phyloP scores from a whole-genome alignment of 2,329 filamentous ascomycete genomes.

The Penicillium sp. region DNA sequence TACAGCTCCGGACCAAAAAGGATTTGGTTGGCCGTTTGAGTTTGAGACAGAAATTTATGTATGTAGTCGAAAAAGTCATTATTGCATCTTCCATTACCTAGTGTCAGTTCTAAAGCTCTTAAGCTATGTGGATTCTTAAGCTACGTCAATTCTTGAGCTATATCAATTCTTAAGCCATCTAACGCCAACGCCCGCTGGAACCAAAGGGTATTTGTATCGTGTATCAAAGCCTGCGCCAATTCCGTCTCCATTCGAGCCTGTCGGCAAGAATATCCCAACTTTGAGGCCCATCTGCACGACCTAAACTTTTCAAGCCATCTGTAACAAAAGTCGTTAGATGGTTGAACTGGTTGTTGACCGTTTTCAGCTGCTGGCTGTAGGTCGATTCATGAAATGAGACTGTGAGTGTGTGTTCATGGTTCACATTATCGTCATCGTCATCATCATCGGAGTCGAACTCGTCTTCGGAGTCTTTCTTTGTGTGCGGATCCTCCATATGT shows the following conservation, averaged over 20 bases:
- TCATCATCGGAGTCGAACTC: constrained; percentile 23
- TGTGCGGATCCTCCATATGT: not conserved
- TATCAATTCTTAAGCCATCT: not conserved
- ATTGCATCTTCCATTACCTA: not conserved
- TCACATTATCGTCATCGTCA: constrained; percentile 16
- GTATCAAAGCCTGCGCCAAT: not conserved
- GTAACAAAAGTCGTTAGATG: constrained; percentile 66
- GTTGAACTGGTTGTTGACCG: constrained; percentile 62
- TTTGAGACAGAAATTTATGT: not conserved
- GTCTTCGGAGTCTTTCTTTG: not conserved
- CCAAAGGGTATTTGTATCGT: constrained; percentile 1
- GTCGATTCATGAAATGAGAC: constrained; percentile 39
- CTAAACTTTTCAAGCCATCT: constrained; percentile 70
- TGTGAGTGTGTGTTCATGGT: constrained; percentile 40
- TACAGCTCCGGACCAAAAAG: too few species aligned
- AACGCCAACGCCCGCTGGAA: constrained; percentile 1
- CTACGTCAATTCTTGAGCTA: too few species aligned
- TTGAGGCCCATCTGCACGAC: constrained; percentile 67
- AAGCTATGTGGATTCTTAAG: too few species aligned
- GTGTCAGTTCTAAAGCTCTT: not conserved
- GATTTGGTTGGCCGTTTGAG: too few species aligned
- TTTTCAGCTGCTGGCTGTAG: constrained; percentile 54
- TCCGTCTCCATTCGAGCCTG: constrained; percentile 60
- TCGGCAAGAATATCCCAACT: constrained; percentile 81
- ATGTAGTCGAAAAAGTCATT: not conserved